Evolutionary conservation across 2,329 filamentous ascomycete genomes (phyloP).

Genomic region (Juglanconis oblonga): DNA sequence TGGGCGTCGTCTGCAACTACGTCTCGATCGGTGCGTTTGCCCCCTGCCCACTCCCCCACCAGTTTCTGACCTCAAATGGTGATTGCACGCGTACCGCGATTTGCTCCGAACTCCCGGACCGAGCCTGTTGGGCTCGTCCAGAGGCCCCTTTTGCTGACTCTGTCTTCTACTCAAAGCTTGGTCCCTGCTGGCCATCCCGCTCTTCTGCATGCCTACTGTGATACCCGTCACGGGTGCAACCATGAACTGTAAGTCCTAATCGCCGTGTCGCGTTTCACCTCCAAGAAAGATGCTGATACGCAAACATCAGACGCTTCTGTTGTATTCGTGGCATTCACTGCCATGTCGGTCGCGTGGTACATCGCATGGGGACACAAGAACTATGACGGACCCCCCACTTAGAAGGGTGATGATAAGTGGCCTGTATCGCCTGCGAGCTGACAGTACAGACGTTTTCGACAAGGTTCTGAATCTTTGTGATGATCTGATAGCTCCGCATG

Average conservation of each 20-base stretch:
- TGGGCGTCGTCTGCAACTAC: slow-evolving; percentile 62
- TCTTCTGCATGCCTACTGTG: slow-evolving; percentile 70
- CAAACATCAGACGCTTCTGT: slow-evolving; percentile 54
- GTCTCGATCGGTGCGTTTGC: slow-evolving; percentile 55
- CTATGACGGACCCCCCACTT: slow-evolving; percentile 58
- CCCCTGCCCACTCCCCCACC: not conserved
- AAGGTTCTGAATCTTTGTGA: not conserved
- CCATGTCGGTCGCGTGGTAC: slow-evolving; percentile 65
- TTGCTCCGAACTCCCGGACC: not conserved
- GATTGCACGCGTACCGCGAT: not conserved
- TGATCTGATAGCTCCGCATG: not conserved
- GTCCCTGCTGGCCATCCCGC: slow-evolving; percentile 65
- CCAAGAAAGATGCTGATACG: not conserved
- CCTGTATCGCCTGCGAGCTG: not conserved
- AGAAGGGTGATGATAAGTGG: not conserved
- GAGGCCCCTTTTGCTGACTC: slow-evolving; percentile 25
- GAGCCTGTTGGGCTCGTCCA: not conserved
- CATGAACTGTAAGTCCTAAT: slow-evolving; percentile 56
- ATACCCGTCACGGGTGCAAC: slow-evolving; percentile 56
- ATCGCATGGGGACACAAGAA: slow-evolving; percentile 66
- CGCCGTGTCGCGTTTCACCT: too few relatives aligned
- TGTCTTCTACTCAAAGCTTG: slow-evolving; percentile 44
- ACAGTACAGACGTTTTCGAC: not conserved
- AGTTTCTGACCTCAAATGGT: not conserved
- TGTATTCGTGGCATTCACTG: slow-evolving; percentile 66